Conservation (phyloP, 2,329 filamentous ascomycete genomes). For the Raffaelea albimanens region DNA sequence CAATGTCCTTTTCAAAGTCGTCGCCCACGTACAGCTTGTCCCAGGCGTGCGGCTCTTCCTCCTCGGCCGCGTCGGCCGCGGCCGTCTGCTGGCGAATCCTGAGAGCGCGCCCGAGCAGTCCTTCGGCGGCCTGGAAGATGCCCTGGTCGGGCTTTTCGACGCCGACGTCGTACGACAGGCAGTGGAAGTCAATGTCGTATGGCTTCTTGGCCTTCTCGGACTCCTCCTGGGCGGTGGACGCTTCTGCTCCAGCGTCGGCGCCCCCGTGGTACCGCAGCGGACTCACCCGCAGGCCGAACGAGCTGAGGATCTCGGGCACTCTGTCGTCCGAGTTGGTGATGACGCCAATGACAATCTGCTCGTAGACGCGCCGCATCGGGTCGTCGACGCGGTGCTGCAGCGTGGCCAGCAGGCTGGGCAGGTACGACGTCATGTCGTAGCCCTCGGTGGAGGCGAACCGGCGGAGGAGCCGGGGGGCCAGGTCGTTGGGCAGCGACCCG, state of each 20-base stretch:
- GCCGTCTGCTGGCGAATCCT: neutral
- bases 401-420: slow-evolving; percentile 30
- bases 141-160: slow-evolving; percentile 45
- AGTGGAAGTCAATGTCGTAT: slow-evolving; percentile 41
- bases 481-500: slow-evolving; percentile 26
- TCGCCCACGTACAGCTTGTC: slow-evolving; percentile 12
- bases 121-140: slow-evolving; percentile 47
- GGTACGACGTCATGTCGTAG: slow-evolving; percentile 38
- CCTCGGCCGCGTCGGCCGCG: neutral
- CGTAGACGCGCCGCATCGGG: neutral
- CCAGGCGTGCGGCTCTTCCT: too few relatives aligned
- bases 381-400: too few relatives aligned
- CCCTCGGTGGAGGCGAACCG: slow-evolving; percentile 44
- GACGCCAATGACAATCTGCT: slow-evolving; percentile 37
- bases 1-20: slow-evolving; percentile 11
- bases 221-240: too few relatives aligned
- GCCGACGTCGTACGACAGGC: slow-evolving; percentile 55
- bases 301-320: slow-evolving; percentile 42
- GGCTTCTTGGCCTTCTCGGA: too few relatives aligned
- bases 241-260: too few relatives aligned
- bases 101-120: slow-evolving; percentile 19
- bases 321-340: slow-evolving; percentile 56
- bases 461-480: slow-evolving; percentile 38
- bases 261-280: slow-evolving; percentile 19
- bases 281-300: slow-evolving; percentile 40